Base-by-base conservation (phyloP, 805 yeast genomes). In the Ogataea angusta region DNA sequence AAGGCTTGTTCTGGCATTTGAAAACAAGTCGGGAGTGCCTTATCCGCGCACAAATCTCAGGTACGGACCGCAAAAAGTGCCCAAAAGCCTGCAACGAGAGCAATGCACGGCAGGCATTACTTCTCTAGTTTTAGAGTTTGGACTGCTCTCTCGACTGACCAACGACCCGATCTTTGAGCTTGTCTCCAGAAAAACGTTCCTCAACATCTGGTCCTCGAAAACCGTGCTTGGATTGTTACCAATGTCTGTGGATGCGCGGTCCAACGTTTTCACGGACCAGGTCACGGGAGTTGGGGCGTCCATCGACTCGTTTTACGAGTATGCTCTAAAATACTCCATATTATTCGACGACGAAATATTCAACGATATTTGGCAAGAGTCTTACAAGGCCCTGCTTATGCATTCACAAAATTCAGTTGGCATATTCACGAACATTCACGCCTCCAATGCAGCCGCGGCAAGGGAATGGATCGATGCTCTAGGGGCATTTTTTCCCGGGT, bases 51-150 rank as follows among this genome's bases (percentile, higher is more conserved):
- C 87, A 7, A 87, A 90, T 56, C 59, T 90, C 17, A 64, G 64
- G 13, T 51, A 65, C 16, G 91, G 90, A 0, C 66, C 76, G 1
- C 39, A 62, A 25, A 38, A 64, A 0, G 47, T 80, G 0, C 78
- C 84, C 0, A 45, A 60, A 6, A 53, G 57, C 1, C 46, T 76
- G 5, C 72, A 75, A 36, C 49, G 66, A 10, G 95, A 86, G 46
- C 89, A 89, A 6, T 89, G 96, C 57, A 76, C 89, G 0, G 84
- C 96, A 0, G 97, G 96, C 2, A 91, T 90, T 13, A 83, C 89
- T 0, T 79, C 90, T 1, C 85, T 95, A 3, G 72, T 88, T 45
- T 66, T 90, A 27, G 98, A 90, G 62, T 76, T 91, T 57, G 76
- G 90, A 0, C 62, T 90, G 27, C 66, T 90, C 21, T 85, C 95